Evolutionary conservation across 106 monocot species (phyloP), one percentile per base, ranked within the genome.

Genomic region (Xerophyta viscosa): DNA sequence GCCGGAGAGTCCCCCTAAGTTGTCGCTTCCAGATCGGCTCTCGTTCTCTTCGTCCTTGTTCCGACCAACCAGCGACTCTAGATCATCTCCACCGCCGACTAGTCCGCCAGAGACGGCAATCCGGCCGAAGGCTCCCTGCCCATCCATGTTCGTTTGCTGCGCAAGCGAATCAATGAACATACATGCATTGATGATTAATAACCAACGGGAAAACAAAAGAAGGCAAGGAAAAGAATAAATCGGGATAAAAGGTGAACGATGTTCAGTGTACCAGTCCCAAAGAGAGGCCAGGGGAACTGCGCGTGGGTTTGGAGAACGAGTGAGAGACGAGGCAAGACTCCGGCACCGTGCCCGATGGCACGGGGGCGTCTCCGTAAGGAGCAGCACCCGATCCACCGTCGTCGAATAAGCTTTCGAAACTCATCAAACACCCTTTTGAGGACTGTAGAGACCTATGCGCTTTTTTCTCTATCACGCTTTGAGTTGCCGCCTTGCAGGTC

Each of bases 221-320:
- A 26, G 37, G 4, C 21, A 41, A 52, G 8, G 36, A 15, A 19
- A 18, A 29, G n/a, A 11, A 44, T 27, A 17, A 23, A 28, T 10
- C 6, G 24, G 27, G 2, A 9, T 17, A 43, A 11, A 22, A 31
- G 19, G 8, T 25, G 24, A n/a, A n/a, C n/a, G n/a, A n/a, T n/a
- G n/a, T n/a, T n/a, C n/a, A n/a, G n/a, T 67, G 71, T 74, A 91
- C 91, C 66, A 91, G 74, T 29, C 71, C 91, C 24, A 91, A 81
- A 15, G 91, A 86, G 55, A 86, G 86, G 46, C 65, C 72, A 2
- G 86, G 62, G 8, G 79, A 62, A 21, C 56, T 71, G 41, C 65
- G 65, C 29, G 46, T 39, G 62, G 67, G 48, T 14, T 71, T 71
- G 19, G 57, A 37, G 41, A 61, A 50, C 15, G 63, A 31, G 44